These are phyloP conservation scores for Lanmaoa rubissima DNA, from an alignment of 768 basidiomycete species.

Conservation along the genomic window DNA sequence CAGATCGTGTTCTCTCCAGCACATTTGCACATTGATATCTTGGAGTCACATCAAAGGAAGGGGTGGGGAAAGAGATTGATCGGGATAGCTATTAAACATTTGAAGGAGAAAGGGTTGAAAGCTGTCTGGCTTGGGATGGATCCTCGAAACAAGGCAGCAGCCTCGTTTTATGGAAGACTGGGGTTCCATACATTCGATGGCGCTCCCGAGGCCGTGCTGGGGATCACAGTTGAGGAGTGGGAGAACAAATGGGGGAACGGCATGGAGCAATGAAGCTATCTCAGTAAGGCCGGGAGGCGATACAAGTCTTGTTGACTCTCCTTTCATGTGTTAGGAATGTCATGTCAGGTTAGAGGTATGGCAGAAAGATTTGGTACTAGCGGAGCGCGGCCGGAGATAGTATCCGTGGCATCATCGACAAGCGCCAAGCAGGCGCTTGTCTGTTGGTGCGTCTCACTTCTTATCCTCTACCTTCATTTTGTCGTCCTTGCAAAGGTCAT, in stretches of 20 bases:
- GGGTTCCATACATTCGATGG: conserved; percentile 61
- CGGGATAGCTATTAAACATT: conserved; percentile 47
- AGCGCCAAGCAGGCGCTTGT: not conserved
- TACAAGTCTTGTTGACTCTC: too few relatives aligned
- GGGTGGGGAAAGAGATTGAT: conserved; percentile 74
- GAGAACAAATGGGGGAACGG: conserved; percentile 12
- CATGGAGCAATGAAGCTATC: not conserved
- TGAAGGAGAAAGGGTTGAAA: conserved; percentile 45
- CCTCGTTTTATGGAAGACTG: conserved; percentile 57
- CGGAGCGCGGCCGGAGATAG: too few relatives aligned
- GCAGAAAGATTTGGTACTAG: too few relatives aligned
- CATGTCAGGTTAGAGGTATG: too few relatives aligned
- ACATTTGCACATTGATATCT: conserved; percentile 73
- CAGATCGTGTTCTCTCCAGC: too few relatives aligned
- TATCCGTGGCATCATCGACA: not conserved
- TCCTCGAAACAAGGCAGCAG: conserved; percentile 57
- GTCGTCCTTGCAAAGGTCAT: not conserved
- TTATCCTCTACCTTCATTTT: not conserved
- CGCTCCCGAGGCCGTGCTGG: conserved; percentile 49
- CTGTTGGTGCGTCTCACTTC: too few relatives aligned
- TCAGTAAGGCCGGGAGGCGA: not conserved
- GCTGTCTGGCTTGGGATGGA: conserved; percentile 72
- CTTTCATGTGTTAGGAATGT: too few relatives aligned
- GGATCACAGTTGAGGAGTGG: conserved; percentile 49
- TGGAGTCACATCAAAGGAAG: conserved; percentile 61